Evolutionary conservation across 2,329 filamentous ascomycete genomes (phyloP), one percentile per base, ranked within the genome.

Genomic region (Talaromyces verruculosus): DNA sequence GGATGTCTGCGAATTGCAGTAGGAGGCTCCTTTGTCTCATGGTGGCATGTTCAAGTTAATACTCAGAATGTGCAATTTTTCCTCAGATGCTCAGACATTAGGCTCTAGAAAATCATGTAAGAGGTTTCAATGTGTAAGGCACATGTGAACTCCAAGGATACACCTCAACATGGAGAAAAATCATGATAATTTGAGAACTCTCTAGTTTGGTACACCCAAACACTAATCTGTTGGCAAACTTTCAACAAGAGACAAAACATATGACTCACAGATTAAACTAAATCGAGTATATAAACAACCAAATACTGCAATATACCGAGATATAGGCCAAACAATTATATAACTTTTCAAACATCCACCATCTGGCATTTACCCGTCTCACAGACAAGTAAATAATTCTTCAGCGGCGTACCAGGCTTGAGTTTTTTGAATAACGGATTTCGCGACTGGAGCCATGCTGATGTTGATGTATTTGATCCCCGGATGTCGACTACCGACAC

Each of bases 351-450:
- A 28, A 80, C 57, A 71, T 80, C 75, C 47, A 80, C 70, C 5
- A 64, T 74, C 58, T 68, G 71, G 71, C 79, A 81, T 30, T 67
- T 69, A 1, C 78, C 78, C 3, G 69, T 67, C 69, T 80, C 78
- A 60, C 79, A 81, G 28, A 79, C 66, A 61, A 79, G 68, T 39
- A 81, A 57, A 63, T 78, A 75, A 63, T 80, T 79, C 67, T 77
- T 80, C 13, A 73, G 70, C 11, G 75, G 73, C 2, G 74, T 69
- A 0, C 70, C 67, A 0, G 74, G 70, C 62, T 74, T 73, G n/a
- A 81, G 57, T 19, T 80, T 76, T 67, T 74, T 76, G 67, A 76
- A 75, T 35, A 80, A 61, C 4, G 70, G 59, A 65, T 80, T 81
- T 41, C 78, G 75, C 35, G 68, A 69, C 62, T 74, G 73, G 43